phyloP scores from a whole-genome alignment of 2,329 filamentous ascomycete species.

The Alternaria arbusti region DNA sequence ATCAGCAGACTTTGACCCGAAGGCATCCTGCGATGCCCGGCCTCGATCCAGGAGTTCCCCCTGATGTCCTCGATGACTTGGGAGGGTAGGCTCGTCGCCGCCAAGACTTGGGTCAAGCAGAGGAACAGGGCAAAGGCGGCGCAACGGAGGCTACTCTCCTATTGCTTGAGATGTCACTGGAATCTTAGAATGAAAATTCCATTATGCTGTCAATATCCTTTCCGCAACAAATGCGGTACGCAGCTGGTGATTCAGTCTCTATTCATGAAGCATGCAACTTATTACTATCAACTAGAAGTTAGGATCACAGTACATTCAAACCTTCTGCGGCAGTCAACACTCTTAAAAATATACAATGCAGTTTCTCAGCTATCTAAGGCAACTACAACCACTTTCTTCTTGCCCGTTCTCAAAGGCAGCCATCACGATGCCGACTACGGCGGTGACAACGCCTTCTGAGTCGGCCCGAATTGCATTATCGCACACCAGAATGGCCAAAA shows the following conservation, averaged over 20 bases:
- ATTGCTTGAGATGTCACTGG: too few relatives aligned
- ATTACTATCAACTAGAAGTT: background rate
- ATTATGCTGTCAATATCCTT: background rate
- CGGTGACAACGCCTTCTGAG: background rate
- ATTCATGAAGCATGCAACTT: background rate
- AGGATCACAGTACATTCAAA: background rate
- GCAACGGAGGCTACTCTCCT: background rate
- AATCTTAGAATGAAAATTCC: background rate
- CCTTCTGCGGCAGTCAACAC: background rate
- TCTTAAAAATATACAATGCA: background rate
- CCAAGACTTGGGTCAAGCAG: constrained; percentile 17
- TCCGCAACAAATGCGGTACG: background rate
- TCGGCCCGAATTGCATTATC: background rate
- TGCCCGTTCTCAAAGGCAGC: background rate
- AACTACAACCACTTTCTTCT: background rate
- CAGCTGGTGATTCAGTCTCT: background rate
- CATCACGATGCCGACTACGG: background rate
- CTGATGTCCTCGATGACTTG: background rate
- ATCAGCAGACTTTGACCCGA: constrained; percentile 18
- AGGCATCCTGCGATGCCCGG: constrained; percentile 12
- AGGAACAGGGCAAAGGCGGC: background rate
- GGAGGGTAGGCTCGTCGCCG: constrained; percentile 16
- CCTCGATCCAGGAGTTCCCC: constrained; percentile 1
- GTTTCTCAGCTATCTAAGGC: background rate
- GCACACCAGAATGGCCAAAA: background rate